These are phyloP conservation scores for Gossypium herbaceum DNA, from an alignment of 345 rosid genomes.

Conservation along the genomic window DNA sequence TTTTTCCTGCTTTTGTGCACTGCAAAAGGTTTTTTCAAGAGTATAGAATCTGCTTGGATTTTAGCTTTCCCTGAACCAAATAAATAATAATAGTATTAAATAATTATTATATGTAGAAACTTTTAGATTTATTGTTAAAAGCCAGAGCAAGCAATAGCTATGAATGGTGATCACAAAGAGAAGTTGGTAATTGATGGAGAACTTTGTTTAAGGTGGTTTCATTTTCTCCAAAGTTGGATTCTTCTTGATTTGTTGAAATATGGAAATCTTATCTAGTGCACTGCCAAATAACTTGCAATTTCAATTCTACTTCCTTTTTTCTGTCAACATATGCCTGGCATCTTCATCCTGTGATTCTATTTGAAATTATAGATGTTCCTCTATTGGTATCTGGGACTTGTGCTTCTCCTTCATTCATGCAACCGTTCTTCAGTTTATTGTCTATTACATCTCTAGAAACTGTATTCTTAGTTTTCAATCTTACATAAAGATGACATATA, in stretches of 20 bases:
- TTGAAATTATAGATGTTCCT: background rate
- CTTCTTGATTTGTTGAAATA: background rate
- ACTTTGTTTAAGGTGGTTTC: background rate
- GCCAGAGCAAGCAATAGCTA: background rate
- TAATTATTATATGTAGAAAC: background rate
- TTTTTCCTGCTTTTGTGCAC: background rate
- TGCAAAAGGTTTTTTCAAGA: background rate
- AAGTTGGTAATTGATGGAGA: background rate
- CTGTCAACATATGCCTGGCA: background rate
- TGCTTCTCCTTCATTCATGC: background rate
- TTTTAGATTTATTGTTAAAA: background rate
- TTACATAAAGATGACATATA: background rate
- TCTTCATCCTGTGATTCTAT: background rate
- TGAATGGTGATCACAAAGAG: conserved; percentile 1
- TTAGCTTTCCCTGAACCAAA: background rate
- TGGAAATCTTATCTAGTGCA: background rate
- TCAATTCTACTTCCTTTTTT: background rate
- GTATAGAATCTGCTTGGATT: background rate
- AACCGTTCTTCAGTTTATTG: background rate
- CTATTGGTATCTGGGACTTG: background rate
- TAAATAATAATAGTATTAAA: background rate
- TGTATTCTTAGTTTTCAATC: background rate
- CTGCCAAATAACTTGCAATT: background rate
- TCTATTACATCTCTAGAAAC: conserved; percentile 2
- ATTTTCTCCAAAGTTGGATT: background rate